Base-by-base conservation (phyloP, 2,329 filamentous ascomycete genomes). In the Pseudogymnoascus sp. region DNA sequence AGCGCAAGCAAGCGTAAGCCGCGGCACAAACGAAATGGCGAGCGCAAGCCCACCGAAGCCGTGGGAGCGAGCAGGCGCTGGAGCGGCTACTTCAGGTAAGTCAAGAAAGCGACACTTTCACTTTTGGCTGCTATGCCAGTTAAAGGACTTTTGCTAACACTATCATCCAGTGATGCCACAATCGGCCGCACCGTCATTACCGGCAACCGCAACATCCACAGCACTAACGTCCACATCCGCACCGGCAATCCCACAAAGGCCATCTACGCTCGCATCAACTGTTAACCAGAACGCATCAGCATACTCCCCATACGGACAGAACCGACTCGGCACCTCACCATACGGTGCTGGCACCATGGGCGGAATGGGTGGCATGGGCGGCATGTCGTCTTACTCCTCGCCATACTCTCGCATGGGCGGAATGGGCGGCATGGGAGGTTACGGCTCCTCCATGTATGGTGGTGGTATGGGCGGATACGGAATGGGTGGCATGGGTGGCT, bases 11-110 rank as follows among this genome's bases (percentile, higher is more conserved):
- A 27, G 45, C 45, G 13, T 52, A 64, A 58, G 55, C 39, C 62
- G 62, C 64, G 61, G 58, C 25, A 18, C 29, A 48, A 36, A 45
- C 45, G 33, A 60, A 52, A 72, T 72, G 68, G 63, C 66, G 10
- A 86, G 86, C 81, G 83, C 83, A 66, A 97, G 93, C 75, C 94
- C 94, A 72, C 94, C 94, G 62, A 99, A 99, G 78, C 94, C 94
- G 55, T 99, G 94, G 94, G 94, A 99, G 78, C 85, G 88, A 75
- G 83, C 87, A 67, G 88, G 87, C 76, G 83, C 84, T 29, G 69
- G 67, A 62, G 65, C 60, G 36, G 67, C 64, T 31, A 69, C 63
- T 61, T 63, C 66, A 65, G 70, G 71, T 72, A 64, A 62, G 70
- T 70, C 64, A 36, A 62, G 61, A 60, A 59, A 25, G 15, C 25